Base-by-base conservation (phyloP, 352 stramenopile genomes). In the Pythium rishiriense region DNA sequence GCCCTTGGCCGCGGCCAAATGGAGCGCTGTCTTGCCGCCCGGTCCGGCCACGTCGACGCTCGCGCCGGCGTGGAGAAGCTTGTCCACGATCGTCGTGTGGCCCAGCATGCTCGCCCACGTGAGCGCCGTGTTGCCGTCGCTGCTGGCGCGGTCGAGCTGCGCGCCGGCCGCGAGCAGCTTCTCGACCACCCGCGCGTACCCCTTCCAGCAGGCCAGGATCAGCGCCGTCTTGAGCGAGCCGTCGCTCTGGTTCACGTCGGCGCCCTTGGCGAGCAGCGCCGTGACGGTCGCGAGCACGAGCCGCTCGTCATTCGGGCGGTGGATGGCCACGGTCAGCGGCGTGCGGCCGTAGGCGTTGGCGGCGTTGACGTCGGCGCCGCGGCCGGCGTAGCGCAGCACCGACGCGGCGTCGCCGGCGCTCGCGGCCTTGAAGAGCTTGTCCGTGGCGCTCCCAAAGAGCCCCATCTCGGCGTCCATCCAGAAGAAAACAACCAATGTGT, bases 361-460 rank as follows among this genome's bases (percentile, higher is more conserved):
- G 1, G 55, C 55, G 29, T 62, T 62, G 26, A 53, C 26, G 55
- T 62, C 42, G 55, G 28, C 55, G 29, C 55, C 43, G 14, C 25
- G 39, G 19, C 7, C 21, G 5, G 28, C 41, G 55, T 62, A 62
- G 15, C 29, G 26, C 12, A 29, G 42, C 26, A 62, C 55, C 8
- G 17, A 26, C 35, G n/a, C 29, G n/a, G 55, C 55, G 28, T 62
- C 43, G 19, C 41, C 55, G 12, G 42, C 28, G 21, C 39, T 29
- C 2, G 55, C 55, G 55, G 55, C 55, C 55, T 54, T 62, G 26
- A 52, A 62, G 42, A 62, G 55, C 55, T 54, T 62, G 41, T 62
- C 55, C 26, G 55, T 53, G 17, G 15, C 41, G n/a, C 29, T 62
- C 17, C 55, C 26, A 28, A 62, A 62, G 26, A 62, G 55, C 17